Evolutionary conservation across 352 stramenopile species (phyloP), one percentile per base, ranked within the genome.

Genomic region (Pythium guiyangense): DNA sequence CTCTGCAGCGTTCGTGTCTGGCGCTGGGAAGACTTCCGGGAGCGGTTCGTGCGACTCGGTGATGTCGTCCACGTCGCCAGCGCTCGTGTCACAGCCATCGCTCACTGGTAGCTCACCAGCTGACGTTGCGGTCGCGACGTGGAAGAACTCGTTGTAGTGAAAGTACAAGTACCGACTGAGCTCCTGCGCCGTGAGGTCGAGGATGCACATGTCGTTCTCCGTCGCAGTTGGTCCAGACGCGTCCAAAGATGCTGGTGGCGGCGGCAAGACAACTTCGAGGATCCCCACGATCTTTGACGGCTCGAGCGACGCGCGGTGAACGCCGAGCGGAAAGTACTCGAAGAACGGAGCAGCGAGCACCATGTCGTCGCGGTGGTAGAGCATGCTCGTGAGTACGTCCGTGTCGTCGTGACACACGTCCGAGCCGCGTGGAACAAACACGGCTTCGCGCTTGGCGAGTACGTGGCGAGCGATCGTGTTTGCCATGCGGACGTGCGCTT

Each of bases 91-190:
- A 6, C 20, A 18, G 26, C 39, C 20, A 29, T 25, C 26, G 22
- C 27, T 46, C 18, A 15, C 3, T 5, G 37, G 42, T 2, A 26
- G 61, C 18, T 62, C 54, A 46, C 51, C 15, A 43, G 60, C 10
- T 18, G 17, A 14, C 11, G 42, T 4, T 20, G n/a, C n/a, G n/a
- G 59, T 53, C 3, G 65, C 40, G 17, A 86, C 69, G 1, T 60
- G 29, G 61, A 92, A 90, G 57, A 90, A 90, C 27, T 69, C 66
- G 12, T 79, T 67, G 52, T 88, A 92, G 56, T 92, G 78, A 50
- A 89, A 92, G 44, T 75, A 85, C 29, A 92, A 57, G 50, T 92
- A 90, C 20, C 80, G 71, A 3, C 77, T 75, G 14, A 92, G 71
- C 50, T 86, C 77, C 42, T 90, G 66, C 0, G 78, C 77, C 1